phyloP scores from a whole-genome alignment of 345 rosid genomes.

The Hirschfeldia incana region DNA sequence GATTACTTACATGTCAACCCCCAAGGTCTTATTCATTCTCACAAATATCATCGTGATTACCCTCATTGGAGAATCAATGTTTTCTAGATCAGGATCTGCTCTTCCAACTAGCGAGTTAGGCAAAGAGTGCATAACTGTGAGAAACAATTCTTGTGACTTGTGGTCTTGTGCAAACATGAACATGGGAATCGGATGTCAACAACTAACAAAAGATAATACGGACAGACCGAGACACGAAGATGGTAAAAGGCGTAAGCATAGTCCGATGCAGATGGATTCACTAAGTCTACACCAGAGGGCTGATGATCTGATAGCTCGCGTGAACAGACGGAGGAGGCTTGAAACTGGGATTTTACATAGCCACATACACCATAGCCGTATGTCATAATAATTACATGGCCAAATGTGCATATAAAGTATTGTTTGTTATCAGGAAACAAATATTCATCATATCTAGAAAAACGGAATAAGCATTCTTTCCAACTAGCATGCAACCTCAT shows the following conservation, averaged over 20 bases:
- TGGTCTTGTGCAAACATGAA: conserved; percentile 10
- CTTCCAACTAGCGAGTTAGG: conserved; percentile 32
- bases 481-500: background rate
- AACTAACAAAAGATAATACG: background rate
- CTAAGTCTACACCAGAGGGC: conserved; percentile 54
- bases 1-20: conserved; percentile 27
- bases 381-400: background rate
- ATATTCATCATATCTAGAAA: background rate
- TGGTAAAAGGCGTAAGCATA: conserved; percentile 18
- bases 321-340: conserved; percentile 55
- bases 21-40: conserved; percentile 51
- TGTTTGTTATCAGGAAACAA: background rate
- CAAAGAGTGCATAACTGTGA: conserved; percentile 40
- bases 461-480: background rate
- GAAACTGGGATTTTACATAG: conserved; percentile 42
- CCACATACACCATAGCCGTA: background rate
- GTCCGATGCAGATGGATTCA: conserved; percentile 46
- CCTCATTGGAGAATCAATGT: conserved; percentile 54
- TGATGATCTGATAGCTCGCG: conserved; percentile 67
- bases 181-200: conserved; percentile 1
- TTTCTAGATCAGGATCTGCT: conserved; percentile 43
- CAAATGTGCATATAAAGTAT: background rate
- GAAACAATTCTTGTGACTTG: conserved; percentile 27
- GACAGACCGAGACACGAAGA: background rate
- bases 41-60: conserved; percentile 57